phyloP scores from a whole-genome alignment of 352 stramenopile genomes.

The Globisporangium nodosum region DNA sequence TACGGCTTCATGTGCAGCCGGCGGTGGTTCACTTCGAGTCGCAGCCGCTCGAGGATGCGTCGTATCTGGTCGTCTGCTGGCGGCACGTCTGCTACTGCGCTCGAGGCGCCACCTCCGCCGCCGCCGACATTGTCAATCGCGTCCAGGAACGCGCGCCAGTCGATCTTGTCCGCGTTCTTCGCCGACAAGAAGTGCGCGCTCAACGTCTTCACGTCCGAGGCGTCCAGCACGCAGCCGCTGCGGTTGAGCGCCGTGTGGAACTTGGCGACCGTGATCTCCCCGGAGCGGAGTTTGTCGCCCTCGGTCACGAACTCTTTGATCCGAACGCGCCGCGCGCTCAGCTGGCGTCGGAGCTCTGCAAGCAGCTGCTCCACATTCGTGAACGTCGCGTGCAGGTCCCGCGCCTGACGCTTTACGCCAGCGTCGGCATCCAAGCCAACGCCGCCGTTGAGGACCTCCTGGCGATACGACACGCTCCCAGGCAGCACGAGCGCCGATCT shows the following conservation, averaged over 20 bases:
- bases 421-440: constrained; percentile 20
- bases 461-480: constrained; percentile 53
- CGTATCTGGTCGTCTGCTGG: constrained; percentile 3
- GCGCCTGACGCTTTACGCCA: constrained; percentile 15
- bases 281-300: constrained; percentile 71
- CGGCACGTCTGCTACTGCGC: neutral
- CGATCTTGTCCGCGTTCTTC: constrained; percentile 65
- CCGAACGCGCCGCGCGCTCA: constrained; percentile 58
- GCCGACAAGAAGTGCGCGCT: constrained; percentile 54
- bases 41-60: constrained; percentile 38
- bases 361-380: constrained; percentile 43
- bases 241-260: constrained; percentile 84
- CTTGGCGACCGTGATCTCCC: constrained; percentile 79
- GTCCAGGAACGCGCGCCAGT: constrained; percentile 71
- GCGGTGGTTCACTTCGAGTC: constrained; percentile 51
- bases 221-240: constrained; percentile 63
- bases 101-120: no score
- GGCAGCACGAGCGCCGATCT: constrained; percentile 28
- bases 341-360: constrained; percentile 52
- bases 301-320: constrained; percentile 83
- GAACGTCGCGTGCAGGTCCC: constrained; percentile 18
- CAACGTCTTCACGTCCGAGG: constrained; percentile 56
- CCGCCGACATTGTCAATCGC: constrained; percentile 28
- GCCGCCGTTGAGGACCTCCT: constrained; percentile 44
- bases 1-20: constrained; percentile 84